Percentiles rank a stretch among this genome's conserved stretches.
Evolutionary conservation across 306 rosid genomes (phyloP).

Genomic region (Sindora glabra): DNA sequence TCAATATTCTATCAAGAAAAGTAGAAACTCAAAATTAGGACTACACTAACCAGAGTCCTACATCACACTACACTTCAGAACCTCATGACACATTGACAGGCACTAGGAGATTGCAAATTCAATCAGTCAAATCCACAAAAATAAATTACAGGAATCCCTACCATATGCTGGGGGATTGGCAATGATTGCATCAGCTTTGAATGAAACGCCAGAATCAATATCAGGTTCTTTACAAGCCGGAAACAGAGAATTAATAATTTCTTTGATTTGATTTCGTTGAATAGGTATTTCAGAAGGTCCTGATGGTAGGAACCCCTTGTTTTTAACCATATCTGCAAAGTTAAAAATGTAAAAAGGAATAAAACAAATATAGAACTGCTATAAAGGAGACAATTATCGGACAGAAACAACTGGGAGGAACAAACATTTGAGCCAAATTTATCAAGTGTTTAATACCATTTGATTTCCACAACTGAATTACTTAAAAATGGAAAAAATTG

Average conservation of each 20-base stretch:
- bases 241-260: constrained; percentile 72
- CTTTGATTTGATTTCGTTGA: constrained; percentile 93
- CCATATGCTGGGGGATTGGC: constrained; percentile 99
- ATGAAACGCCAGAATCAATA: constrained; percentile 68
- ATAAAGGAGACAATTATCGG: too few species aligned
- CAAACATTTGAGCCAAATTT: too few species aligned
- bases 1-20: background rate
- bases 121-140: too few species aligned
- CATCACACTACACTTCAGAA: background rate
- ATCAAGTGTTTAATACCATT: too few species aligned
- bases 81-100: too few species aligned
- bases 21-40: background rate
- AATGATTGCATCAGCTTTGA: constrained; percentile 87
- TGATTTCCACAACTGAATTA: too few species aligned
- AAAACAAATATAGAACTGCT: background rate
- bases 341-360: constrained; percentile 1
- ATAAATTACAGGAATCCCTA: constrained; percentile 20
- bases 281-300: constrained; percentile 95
- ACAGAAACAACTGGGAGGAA: too few species aligned
- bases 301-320: constrained; percentile 96
- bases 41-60: background rate
- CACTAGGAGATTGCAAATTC: too few species aligned
- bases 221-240: constrained; percentile 95
- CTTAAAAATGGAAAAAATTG: too few species aligned
- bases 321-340: constrained; percentile 94